Evolutionary conservation across 306 rosid genomes (phyloP).

Genomic region (Psophocarpus tetragonolobus): DNA sequence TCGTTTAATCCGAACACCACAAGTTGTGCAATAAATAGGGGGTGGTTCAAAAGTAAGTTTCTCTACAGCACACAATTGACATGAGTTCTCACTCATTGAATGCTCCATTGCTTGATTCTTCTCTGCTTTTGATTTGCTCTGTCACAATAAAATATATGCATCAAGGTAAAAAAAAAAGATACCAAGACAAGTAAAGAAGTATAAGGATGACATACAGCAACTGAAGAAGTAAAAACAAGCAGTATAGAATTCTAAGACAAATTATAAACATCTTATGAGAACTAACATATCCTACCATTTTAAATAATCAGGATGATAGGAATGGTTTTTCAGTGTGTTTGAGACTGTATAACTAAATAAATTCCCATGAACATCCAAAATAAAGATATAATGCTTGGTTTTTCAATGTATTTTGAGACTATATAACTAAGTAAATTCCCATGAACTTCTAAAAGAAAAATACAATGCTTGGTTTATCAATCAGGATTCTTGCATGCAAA

Average conservation of each 20-base stretch:
- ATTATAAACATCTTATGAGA: background rate
- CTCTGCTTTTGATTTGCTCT: constrained; percentile 98
- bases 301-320: background rate
- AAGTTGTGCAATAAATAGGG: constrained; percentile 89
- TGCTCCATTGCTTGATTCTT: constrained; percentile 97
- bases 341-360: constrained; percentile 53
- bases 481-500: background rate
- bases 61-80: constrained; percentile 98
- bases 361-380: constrained; percentile 59
- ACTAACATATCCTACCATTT: constrained; percentile 17
- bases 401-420: constrained; percentile 47
- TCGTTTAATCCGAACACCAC: constrained; percentile 91
- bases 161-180: background rate
- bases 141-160: constrained; percentile 26
- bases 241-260: background rate
- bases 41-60: constrained; percentile 97
- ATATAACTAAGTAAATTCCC: constrained; percentile 61
- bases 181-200: constrained; percentile 10
- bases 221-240: background rate
- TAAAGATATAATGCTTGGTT: background rate
- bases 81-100: constrained; percentile 97
- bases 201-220: background rate
- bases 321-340: constrained; percentile 41
- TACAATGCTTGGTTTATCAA: background rate
- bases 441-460: constrained; percentile 53